A percentile compares a stretch with the other conserved stretches of the same genome.
Conservation (phyloP, 768 basidiomycete genomes). For the Mycena epipterygia region DNA sequence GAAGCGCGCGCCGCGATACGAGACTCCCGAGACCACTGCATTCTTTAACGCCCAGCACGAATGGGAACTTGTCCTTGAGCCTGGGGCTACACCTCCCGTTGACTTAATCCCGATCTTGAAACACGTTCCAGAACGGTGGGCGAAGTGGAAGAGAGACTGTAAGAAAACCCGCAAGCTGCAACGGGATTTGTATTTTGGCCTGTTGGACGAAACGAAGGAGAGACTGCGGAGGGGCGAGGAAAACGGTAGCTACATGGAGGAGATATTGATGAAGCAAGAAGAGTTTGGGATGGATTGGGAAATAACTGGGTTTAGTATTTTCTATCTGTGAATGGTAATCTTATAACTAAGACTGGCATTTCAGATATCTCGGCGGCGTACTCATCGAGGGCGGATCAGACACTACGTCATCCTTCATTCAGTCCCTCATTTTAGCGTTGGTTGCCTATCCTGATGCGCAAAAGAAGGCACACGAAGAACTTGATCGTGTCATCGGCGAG, state of each 20-base stretch:
- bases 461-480: slow-evolving; percentile 41
- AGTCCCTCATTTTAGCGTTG: slow-evolving; percentile 43
- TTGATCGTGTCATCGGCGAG: slow-evolving; percentile 43
- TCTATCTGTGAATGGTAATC: neutral
- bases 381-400: slow-evolving; percentile 48
- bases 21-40: slow-evolving; percentile 40
- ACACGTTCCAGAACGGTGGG: slow-evolving; percentile 51
- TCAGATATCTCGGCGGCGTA: slow-evolving; percentile 47
- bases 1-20: slow-evolving; percentile 45
- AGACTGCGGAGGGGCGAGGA: slow-evolving; percentile 41
- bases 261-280: slow-evolving; percentile 37
- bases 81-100: slow-evolving; percentile 53
- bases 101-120: slow-evolving; percentile 50
- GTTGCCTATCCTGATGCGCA: slow-evolving; percentile 44
- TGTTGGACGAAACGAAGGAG: slow-evolving; percentile 43
- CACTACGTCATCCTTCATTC: slow-evolving; percentile 44
- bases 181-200: slow-evolving; percentile 44
- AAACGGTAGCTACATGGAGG: slow-evolving; percentile 50
- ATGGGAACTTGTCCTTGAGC: slow-evolving; percentile 43
- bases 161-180: slow-evolving; percentile 41
- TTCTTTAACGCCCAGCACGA: slow-evolving; percentile 45
- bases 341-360: neutral
- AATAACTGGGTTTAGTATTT: slow-evolving; percentile 18
- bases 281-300: slow-evolving; percentile 24
- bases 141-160: slow-evolving; percentile 48